Conservation (phyloP, 352 stramenopile species). For the Elongisporangium anandrum region DNA sequence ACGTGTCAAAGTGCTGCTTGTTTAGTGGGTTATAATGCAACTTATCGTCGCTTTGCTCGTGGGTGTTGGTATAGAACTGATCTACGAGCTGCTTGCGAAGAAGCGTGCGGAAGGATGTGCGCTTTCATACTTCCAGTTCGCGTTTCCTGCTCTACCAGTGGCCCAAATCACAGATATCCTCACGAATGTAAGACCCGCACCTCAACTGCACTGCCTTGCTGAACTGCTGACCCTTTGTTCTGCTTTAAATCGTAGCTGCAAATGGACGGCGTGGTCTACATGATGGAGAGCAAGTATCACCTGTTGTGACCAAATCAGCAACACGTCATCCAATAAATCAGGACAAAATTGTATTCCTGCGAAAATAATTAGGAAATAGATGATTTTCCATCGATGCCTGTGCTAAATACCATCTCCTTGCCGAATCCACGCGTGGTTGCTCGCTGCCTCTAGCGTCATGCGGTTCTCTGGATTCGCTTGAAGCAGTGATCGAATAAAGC, state of each 20-base stretch:
- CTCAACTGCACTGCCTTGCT: not conserved
- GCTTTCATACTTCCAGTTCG: constrained; percentile 52
- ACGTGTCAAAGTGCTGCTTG: constrained; percentile 7
- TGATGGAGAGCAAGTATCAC: constrained; percentile 47
- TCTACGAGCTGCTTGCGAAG: constrained; percentile 36
- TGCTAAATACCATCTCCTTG: constrained; percentile 26
- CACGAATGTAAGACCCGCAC: constrained; percentile 31
- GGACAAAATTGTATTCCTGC: constrained; percentile 15
- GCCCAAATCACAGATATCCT: constrained; percentile 50
- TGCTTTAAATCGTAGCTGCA: constrained; percentile 30
- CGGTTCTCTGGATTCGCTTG: constrained; percentile 46
- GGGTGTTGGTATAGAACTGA: constrained; percentile 18
- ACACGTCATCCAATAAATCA: constrained; percentile 17
- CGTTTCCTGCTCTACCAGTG: constrained; percentile 42
- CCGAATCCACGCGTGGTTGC: constrained; percentile 57
- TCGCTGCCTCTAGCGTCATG: constrained; percentile 55
- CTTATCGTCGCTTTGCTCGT: not conserved
- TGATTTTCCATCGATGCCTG: not conserved
- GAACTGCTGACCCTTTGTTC: constrained; percentile 3
- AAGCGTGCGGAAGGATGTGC: constrained; percentile 30
- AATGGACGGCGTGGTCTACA: constrained; percentile 62
- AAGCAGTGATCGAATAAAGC: constrained; percentile 59
- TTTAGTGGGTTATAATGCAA: not conserved
- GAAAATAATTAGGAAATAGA: not conserved
- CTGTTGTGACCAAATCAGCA: constrained; percentile 25